These are phyloP conservation scores for Proliferodiscus dingleyae DNA, from an alignment of 2,329 filamentous ascomycete genomes.

Conservation along the genomic window DNA sequence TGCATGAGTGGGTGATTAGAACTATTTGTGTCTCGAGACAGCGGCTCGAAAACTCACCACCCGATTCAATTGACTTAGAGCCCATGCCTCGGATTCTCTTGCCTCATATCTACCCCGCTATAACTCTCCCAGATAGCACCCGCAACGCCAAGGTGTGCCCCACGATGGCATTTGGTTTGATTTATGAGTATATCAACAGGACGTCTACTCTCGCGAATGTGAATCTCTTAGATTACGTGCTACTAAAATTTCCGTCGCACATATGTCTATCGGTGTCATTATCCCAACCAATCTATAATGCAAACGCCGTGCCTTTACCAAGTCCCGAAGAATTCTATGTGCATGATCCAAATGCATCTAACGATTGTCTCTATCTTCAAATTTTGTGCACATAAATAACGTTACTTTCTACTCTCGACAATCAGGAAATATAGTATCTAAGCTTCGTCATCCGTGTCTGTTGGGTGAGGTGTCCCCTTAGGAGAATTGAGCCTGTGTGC, in stretches of 20 bases:
- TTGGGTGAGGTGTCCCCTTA: constrained; percentile 31
- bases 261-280: not conserved
- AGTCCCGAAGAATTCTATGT: constrained; percentile 8
- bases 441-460: constrained; percentile 30
- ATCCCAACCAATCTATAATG: constrained; percentile 12
- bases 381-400: constrained; percentile 17
- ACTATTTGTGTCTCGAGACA: too few species aligned
- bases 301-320: constrained; percentile 15
- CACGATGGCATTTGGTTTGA: too few species aligned
- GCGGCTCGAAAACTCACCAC: too few species aligned
- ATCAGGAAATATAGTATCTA: constrained; percentile 10
- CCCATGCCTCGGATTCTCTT: too few species aligned
- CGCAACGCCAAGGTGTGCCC: too few species aligned
- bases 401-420: constrained; percentile 1
- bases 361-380: constrained; percentile 8
- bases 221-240: not conserved
- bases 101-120: too few species aligned
- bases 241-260: not conserved
- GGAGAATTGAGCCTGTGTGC: constrained; percentile 29
- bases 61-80: too few species aligned
- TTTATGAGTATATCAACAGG: too few species aligned
- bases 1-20: too few species aligned
- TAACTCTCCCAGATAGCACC: too few species aligned
- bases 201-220: too few species aligned
- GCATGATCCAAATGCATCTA: constrained; percentile 16